These are phyloP conservation scores for Platanus orientalis DNA, from an alignment of 164 flowering plant species.

Conservation along the genomic window DNA sequence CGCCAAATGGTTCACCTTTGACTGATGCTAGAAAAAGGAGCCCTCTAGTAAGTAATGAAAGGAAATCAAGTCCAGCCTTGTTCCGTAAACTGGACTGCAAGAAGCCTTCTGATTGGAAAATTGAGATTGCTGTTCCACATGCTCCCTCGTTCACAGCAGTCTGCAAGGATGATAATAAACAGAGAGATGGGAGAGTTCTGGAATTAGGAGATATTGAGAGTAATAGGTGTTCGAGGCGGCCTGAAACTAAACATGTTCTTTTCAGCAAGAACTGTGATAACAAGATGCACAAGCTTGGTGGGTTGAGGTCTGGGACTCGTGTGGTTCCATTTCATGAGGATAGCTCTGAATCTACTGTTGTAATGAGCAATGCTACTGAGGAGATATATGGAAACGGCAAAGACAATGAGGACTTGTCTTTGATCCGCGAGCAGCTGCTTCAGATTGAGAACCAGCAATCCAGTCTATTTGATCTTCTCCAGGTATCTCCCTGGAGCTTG, in stretches of 20 bases:
- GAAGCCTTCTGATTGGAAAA: constrained; percentile 47
- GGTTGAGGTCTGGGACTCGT: constrained; percentile 51
- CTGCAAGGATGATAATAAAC: constrained; percentile 20
- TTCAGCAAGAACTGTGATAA: constrained; percentile 43
- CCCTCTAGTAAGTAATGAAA: constrained; percentile 31
- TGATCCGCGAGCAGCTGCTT: constrained; percentile 71
- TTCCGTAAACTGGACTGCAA: constrained; percentile 40
- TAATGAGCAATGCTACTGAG: constrained; percentile 31
- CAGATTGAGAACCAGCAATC: constrained; percentile 92
- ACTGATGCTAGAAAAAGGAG: constrained; percentile 38
- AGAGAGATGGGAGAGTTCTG: constrained; percentile 21
- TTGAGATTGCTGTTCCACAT: constrained; percentile 44
- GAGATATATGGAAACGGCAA: constrained; percentile 28
- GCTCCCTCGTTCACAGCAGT: constrained; percentile 13
- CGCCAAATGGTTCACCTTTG: constrained; percentile 36
- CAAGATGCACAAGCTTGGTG: constrained; percentile 38
- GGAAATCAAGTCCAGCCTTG: constrained; percentile 32
- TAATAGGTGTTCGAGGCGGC: constrained; percentile 25
- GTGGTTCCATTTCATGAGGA: constrained; percentile 61
- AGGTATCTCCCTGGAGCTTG: constrained; percentile 43
- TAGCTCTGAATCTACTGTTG: constrained; percentile 30
- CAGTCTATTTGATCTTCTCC: constrained; percentile 71
- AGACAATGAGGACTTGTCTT: constrained; percentile 61
- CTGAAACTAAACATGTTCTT: constrained; percentile 43
- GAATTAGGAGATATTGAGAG: constrained; percentile 28